Base-by-base conservation (phyloP, 371 early-diverging fungal species). In the Syncephalastrum monosporum region DNA sequence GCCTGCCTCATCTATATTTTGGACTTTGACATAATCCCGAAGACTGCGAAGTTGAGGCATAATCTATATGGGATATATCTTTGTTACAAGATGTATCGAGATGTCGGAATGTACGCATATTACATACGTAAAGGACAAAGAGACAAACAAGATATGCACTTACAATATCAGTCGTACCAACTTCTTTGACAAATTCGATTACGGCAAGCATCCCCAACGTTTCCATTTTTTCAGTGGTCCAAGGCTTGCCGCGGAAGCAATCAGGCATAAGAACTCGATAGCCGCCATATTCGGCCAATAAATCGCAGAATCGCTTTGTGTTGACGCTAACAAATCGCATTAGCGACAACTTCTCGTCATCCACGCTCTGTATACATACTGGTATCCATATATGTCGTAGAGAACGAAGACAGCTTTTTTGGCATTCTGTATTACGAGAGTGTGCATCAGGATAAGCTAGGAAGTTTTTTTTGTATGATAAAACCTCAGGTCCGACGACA, bases 251-350 rank as follows among this genome's bases (percentile, higher is more conserved):
- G 48, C 68, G 79, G 57, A 87, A 78, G 51, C 87, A 76, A 55
- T 88, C 87, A 41, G 90, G 89, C 65, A 88, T 72, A 16, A 82
- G 74, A 3, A 88, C 88, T 45, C 70, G 78, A 74, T 77, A 87
- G 8, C 83, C 82, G 48, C 67, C 61, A 16, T 74, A 51, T 12
- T 75, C 67, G 46, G 81, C 81, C 27, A 90, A 79, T 23, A 83
- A 70, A 66, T 90, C 90, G 58, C 78, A 74, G 50, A 85, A 83
- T 63, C 88, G 89, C 49, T 75, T 65, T 17, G 84, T 77, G 50
- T 86, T 84, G 42, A 69, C 64, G 24, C 66, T 65, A 29, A 0
- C 5, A 13, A 16, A 1, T 45, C 13, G 3, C 5, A 17, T 38
- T 42, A 19, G 13, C 6, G 0, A 44, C 10, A 16, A 4, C 44